phyloP scores from a whole-genome alignment of 2,329 filamentous ascomycete species.

The Fusarium nisikadoi region DNA sequence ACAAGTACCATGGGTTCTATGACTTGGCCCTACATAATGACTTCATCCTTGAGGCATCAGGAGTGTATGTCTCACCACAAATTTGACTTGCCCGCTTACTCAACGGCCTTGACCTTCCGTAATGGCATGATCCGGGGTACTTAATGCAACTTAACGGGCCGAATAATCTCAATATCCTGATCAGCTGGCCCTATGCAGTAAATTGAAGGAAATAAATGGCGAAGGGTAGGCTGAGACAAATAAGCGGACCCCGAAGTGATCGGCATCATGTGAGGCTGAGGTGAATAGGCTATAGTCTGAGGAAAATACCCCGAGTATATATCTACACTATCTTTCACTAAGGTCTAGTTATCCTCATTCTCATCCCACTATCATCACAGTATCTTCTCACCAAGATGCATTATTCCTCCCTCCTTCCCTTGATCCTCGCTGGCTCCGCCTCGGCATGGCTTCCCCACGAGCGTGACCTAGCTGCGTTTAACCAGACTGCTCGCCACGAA shows the following conservation, averaged over 20 bases:
- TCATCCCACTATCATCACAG: rapidly evolving
- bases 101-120: background rate
- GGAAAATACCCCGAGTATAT: background rate
- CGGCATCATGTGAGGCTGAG: background rate
- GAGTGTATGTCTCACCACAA: background rate
- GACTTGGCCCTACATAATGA: too few species aligned
- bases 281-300: background rate
- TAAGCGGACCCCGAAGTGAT: background rate
- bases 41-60: background rate
- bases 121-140: background rate
- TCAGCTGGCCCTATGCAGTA: background rate
- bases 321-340: background rate
- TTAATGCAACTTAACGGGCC: background rate
- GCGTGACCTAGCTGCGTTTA: constrained; percentile 29
- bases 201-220: background rate
- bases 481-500: constrained; percentile 29
- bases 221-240: background rate
- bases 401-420: background rate
- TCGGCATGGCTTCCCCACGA: constrained; percentile 30
- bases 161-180: background rate
- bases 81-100: background rate
- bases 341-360: rapidly evolving
- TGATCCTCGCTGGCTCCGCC: constrained; percentile 6
- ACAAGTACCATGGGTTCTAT: too few species aligned
- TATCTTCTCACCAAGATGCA: background rate